Conservation (phyloP, 768 basidiomycete genomes). For the Mycena albidolilacea region DNA sequence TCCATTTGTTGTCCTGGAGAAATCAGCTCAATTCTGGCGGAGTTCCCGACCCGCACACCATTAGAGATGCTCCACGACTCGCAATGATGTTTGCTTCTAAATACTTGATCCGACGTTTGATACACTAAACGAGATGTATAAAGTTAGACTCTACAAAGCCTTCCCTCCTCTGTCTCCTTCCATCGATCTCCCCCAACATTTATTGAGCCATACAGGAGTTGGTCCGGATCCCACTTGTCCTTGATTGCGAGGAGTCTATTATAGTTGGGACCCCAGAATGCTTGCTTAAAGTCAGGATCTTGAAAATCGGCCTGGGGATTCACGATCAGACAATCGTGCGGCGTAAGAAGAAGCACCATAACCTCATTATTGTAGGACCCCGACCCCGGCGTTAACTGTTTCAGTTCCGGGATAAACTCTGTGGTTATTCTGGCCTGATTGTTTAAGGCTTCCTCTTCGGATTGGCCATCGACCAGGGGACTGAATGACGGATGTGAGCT, state of each 20-base stretch:
- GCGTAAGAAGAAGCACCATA: background rate
- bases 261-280: background rate
- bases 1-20: too few species aligned
- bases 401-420: background rate
- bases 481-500: background rate
- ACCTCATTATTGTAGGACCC: constrained; percentile 1
- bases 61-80: too few species aligned
- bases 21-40: too few species aligned
- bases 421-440: background rate
- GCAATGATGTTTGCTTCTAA: too few species aligned
- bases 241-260: background rate
- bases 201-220: too few species aligned
- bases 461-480: background rate
- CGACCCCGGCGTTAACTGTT: too few species aligned
- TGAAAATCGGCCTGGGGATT: background rate
- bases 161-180: too few species aligned
- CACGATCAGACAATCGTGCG: background rate
- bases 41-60: too few species aligned
- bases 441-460: background rate
- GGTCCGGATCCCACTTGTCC: background rate
- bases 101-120: background rate
- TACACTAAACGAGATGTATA: background rate
- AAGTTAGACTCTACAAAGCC: background rate
- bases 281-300: constrained; percentile 1
- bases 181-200: too few species aligned